phyloP scores from a whole-genome alignment of 2,329 filamentous ascomycete species.

The Hirsutella minnesotensis region DNA sequence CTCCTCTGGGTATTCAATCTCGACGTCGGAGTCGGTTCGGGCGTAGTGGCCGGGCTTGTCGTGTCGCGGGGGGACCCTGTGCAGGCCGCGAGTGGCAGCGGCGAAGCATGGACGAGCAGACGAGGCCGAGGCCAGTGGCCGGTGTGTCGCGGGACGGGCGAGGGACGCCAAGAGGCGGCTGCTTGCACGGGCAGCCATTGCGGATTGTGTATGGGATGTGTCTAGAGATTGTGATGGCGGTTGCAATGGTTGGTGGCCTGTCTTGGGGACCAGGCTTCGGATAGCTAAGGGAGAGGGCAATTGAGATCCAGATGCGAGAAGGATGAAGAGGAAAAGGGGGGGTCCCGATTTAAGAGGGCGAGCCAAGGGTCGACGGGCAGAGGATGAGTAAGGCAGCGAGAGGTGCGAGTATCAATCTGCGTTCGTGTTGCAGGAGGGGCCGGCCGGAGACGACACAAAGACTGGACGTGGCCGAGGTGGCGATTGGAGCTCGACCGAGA shows the following conservation, averaged over 20 bases:
- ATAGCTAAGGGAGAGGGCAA: too few relatives aligned
- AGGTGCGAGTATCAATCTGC: too few relatives aligned
- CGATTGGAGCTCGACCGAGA: too few relatives aligned
- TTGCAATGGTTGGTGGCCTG: too few relatives aligned
- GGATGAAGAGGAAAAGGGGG: not conserved
- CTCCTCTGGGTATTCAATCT: conserved; percentile 68
- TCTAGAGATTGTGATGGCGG: not conserved
- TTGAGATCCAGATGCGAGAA: too few relatives aligned
- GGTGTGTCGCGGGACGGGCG: conserved; percentile 15
- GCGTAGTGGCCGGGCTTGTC: conserved; percentile 54
- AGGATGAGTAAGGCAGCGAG: not conserved
- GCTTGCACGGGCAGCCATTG: conserved; percentile 9
- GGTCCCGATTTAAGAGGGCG: not conserved
- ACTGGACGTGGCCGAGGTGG: too few relatives aligned
- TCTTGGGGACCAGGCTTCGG: too few relatives aligned
- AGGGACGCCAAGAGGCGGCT: conserved; percentile 11
- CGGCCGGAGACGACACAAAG: too few relatives aligned
- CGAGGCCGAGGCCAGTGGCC: conserved; percentile 11
- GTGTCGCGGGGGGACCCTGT: conserved; percentile 20
- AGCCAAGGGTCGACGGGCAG: not conserved
- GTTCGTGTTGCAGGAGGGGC: too few relatives aligned
- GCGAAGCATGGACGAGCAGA: conserved; percentile 11
- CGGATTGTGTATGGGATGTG: conserved; percentile 1
- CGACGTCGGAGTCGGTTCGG: conserved; percentile 67
- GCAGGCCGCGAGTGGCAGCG: conserved; percentile 16